These are phyloP conservation scores for Dittrichia graveolens DNA, from an alignment of 129 eudicot species.

Conservation along the genomic window DNA sequence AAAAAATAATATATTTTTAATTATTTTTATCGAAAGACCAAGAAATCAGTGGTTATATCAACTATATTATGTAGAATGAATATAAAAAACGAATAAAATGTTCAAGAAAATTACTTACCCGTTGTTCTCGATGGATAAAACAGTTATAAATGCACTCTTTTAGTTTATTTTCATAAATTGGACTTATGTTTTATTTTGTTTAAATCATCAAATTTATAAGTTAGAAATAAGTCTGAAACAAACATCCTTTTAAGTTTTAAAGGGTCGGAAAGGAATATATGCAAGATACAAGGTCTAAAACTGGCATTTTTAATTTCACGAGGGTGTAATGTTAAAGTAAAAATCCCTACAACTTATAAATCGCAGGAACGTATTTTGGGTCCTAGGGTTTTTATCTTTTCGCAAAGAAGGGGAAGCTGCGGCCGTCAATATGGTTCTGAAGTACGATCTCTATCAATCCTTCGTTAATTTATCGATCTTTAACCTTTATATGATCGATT, in stretches of 20 bases:
- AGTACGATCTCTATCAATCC: slow-evolving; percentile 31
- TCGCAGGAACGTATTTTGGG: neutral
- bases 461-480: neutral
- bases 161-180: too few relatives aligned
- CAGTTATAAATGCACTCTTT: too few relatives aligned
- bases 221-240: too few relatives aligned
- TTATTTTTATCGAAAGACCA: too few relatives aligned
- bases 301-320: neutral
- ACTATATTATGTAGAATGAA: too few relatives aligned
- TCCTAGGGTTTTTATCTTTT: slow-evolving; percentile 31
- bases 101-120: too few relatives aligned
- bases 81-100: too few relatives aligned
- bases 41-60: too few relatives aligned
- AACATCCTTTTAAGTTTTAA: neutral
- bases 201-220: too few relatives aligned
- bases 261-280: neutral
- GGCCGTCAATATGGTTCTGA: slow-evolving; percentile 42
- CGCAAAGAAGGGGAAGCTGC: slow-evolving; percentile 24
- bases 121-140: too few relatives aligned
- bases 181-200: too few relatives aligned
- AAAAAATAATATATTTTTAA: too few relatives aligned
- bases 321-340: neutral
- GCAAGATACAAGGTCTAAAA: neutral
- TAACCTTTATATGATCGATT: neutral
- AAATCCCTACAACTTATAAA: slow-evolving; percentile 28